Evolutionary conservation across 768 basidiomycete genomes (phyloP), one percentile per base, ranked within the genome.

Genomic region (Cystofilobasidium macerans): DNA sequence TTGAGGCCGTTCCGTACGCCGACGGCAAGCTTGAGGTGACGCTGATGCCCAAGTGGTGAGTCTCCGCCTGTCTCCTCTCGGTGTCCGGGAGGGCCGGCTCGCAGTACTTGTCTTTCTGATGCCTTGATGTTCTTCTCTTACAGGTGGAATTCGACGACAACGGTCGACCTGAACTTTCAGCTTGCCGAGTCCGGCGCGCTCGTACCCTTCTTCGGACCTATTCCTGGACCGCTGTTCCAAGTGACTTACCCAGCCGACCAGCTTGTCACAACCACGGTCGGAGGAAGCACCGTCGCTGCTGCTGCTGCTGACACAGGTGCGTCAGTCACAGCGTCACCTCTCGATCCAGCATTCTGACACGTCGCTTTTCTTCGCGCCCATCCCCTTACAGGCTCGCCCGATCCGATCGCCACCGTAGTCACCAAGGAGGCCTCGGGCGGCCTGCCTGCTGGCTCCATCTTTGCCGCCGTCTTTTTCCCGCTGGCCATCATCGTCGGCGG

Each of bases 21-120:
- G 33, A 43, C 22, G 65, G 65, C 35, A 28, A 58, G 30, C 61
- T 54, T 51, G 30, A 24, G 20, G 48, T 45, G 14, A 42, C 48
- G 18, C 65, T 67, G 16, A 47, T 61, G 18, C 65, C 65, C 0
- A 67, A 67, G n/a, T 61, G 48, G 58, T 67, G 59, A 45, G 47
- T 32, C 30, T 8, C 30, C 20, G 11, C 11, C 43, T 20, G 11
- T 5, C 43, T 5, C 11, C 43, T 5, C 43, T 20, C 9, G 13
- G 43, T 20, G 13, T 20, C 20, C 43, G 20, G 13, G 22, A 45
- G n/a, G n/a, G n/a, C n/a, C n/a, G n/a, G n/a, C n/a, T n/a, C n/a
- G n/a, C n/a, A n/a, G n/a, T n/a, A n/a, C n/a, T n/a, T n/a, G n/a
- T n/a, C n/a, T n/a, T n/a, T n/a, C n/a, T n/a, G n/a, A n/a, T n/a